Base-by-base conservation (phyloP, 257 asterid species). In the Datura wrightii region DNA sequence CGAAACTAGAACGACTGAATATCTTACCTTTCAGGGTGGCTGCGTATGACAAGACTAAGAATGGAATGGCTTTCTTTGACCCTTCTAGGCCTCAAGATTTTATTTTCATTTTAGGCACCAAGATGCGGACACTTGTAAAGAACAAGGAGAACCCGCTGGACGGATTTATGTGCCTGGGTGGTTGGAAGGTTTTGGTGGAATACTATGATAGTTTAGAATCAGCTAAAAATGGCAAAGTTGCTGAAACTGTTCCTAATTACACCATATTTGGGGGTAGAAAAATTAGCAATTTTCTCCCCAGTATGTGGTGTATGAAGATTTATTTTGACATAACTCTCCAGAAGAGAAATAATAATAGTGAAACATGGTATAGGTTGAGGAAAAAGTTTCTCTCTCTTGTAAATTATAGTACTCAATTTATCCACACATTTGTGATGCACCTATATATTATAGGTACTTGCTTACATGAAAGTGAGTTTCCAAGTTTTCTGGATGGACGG, bases 211-310 rank as follows among this genome's bases (percentile, higher is more conserved):
- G 31, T 24, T 24, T 24, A 24, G 31, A 24, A 24, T 91, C 87
- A 5, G 83, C 91, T 5, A 92, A 92, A 90, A 93, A 86, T 84
- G 95, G 91, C 70, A 85, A 91, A 84, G 76, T 89, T n/a, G 92
- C 93, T 5, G 85, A 91, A 76, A 86, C 97, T 8, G 90, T 90
- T 39, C 87, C 93, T 67, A 66, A 62, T 19, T 56, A n/a, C 31
- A 48, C 6, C 36, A 24, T 74, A 65, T 63, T 70, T 24, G 85
- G 84, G 85, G 5, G 31, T 6, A 16, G 37, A 58, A 60, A 58
- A 65, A 13, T 13, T 0, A 10, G 6, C 56, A n/a, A 18, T 58
- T 24, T 36, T 7, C 54, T 39, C 74, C 50, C 44, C 31, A 58
- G 41, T 80, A 48, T 42, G 24, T 81, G 56, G 78, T 82, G 9